Evolutionary conservation across 495 filamentous ascomycete species (phyloP), one percentile per base, ranked within the genome.

Genomic region (Bryoglossum gracile): DNA sequence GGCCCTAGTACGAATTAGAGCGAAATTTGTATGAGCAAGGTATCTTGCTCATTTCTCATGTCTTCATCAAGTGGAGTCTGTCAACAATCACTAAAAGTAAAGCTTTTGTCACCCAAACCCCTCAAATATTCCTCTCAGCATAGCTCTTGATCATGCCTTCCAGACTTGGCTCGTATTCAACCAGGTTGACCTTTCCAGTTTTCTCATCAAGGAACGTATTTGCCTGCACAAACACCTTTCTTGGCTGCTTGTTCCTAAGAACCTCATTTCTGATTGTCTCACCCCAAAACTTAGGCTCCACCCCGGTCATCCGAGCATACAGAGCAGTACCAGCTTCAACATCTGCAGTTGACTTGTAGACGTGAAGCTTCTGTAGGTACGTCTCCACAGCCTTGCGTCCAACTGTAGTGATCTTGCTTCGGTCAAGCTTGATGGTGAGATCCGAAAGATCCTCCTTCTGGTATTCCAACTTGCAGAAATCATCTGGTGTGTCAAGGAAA

Each of bases 221-320:
- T 26, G 86, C 88, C 68, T 95, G 89, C 14, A 98, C 90, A 68
- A 95, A 97, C 33, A 95, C 83, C 73, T 96, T 98, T 47, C 92
- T 75, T 28, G 92, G 90, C 55, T 87, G 82, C 73, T 94, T 95
- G 68, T 86, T 87, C 63, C 74, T 73, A 55, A 96, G 65, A 16
- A 96, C 92, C 43, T 86, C 77, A 24, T 84, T 74, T 42, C 92
- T 72, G 18, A 94, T 79, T 59, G 80, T 80, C 46, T 76, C 76
- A 13, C 77, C 84, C 82, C 84, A 94, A 68, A 84, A 95, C 18
- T 83, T 81, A 16, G 83, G 71, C 17, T 81, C 77, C 25, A 96
- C 91, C 8, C 71, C 68, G 16, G 89, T 94, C 72, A 95, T 89
- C 38, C 84, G 75, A 42, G 79, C 76, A 62, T 92, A 98, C 64